phyloP scores from a whole-genome alignment of 352 stramenopile genomes.

The Pythium brassicae region DNA sequence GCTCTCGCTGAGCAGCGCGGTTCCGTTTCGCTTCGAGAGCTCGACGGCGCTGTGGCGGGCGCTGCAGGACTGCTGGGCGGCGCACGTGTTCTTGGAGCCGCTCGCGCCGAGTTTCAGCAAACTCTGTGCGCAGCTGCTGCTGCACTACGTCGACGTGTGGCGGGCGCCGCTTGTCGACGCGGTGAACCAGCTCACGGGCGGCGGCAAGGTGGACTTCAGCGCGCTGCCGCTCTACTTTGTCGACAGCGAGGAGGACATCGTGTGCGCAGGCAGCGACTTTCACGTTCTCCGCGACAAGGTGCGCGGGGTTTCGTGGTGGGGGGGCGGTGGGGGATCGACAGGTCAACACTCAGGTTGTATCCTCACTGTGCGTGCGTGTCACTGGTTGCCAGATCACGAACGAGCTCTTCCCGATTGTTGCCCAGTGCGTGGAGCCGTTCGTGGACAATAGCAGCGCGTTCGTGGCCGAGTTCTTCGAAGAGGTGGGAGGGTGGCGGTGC shows the following conservation, averaged over 20 bases:
- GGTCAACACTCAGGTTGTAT: neutral
- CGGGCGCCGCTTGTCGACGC: constrained; percentile 39
- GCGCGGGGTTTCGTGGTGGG: neutral
- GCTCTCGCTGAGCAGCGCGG: constrained; percentile 3
- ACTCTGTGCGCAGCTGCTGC: constrained; percentile 61
- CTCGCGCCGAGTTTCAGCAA: constrained; percentile 64
- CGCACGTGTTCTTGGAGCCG: constrained; percentile 46
- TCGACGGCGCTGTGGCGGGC: constrained; percentile 43
- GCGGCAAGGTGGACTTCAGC: constrained; percentile 44
- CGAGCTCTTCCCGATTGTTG: constrained; percentile 37
- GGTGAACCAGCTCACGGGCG: constrained; percentile 35
- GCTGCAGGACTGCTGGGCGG: constrained; percentile 57
- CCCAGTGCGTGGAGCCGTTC: constrained; percentile 28
- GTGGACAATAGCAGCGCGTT: constrained; percentile 43
- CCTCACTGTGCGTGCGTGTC: neutral
- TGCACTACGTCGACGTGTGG: constrained; percentile 61
- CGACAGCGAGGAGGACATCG: constrained; percentile 53
- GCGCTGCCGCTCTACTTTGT: constrained; percentile 40
- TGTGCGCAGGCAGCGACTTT: constrained; percentile 73
- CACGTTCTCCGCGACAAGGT: constrained; percentile 57
- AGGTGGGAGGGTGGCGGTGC: constrained; percentile 18
- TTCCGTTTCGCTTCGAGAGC: constrained; percentile 42
- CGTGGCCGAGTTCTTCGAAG: constrained; percentile 40
- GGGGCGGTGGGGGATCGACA: neutral
- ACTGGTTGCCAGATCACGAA: constrained; percentile 32